Evolutionary conservation across 1,139 yeast genomes (phyloP).

Genomic region (Geotrichum fermentans): DNA sequence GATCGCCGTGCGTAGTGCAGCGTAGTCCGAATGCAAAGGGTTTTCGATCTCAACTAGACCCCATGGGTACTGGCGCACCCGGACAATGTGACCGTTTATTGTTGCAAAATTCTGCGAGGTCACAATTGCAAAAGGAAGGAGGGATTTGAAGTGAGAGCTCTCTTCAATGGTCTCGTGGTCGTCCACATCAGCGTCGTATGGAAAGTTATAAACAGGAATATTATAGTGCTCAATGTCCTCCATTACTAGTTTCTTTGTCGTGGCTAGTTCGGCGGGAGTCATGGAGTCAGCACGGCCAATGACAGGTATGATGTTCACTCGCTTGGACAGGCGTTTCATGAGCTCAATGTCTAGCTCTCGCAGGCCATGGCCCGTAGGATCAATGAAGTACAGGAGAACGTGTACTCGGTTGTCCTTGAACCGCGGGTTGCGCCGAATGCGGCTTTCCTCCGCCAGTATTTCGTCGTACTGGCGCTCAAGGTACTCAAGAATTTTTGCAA

Average conservation of each 20-base stretch:
- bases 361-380: slow-evolving; percentile 69
- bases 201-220: slow-evolving; percentile 80
- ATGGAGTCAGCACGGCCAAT: slow-evolving; percentile 80
- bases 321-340: slow-evolving; percentile 66
- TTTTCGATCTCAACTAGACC: slow-evolving; percentile 83
- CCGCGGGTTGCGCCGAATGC: slow-evolving; percentile 79
- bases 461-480: slow-evolving; percentile 87
- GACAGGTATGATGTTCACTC: slow-evolving; percentile 82
- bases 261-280: slow-evolving; percentile 66
- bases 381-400: slow-evolving; percentile 60
- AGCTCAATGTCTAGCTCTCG: slow-evolving; percentile 69
- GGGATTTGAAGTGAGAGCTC: slow-evolving; percentile 63
- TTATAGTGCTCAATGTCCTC: slow-evolving; percentile 73
- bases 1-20: slow-evolving; percentile 67
- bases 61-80: slow-evolving; percentile 90
- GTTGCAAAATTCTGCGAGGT: slow-evolving; percentile 63
- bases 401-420: slow-evolving; percentile 70
- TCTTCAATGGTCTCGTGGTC: slow-evolving; percentile 68
- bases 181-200: slow-evolving; percentile 62
- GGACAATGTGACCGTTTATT: slow-evolving; percentile 56
- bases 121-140: slow-evolving; percentile 82
- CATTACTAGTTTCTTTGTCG: slow-evolving; percentile 57
- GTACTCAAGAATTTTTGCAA: slow-evolving; percentile 65
- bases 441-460: slow-evolving; percentile 85
- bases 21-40: slow-evolving; percentile 72